Conservation (phyloP, 768 basidiomycete genomes). For the Phlebiopsis gigantea region DNA sequence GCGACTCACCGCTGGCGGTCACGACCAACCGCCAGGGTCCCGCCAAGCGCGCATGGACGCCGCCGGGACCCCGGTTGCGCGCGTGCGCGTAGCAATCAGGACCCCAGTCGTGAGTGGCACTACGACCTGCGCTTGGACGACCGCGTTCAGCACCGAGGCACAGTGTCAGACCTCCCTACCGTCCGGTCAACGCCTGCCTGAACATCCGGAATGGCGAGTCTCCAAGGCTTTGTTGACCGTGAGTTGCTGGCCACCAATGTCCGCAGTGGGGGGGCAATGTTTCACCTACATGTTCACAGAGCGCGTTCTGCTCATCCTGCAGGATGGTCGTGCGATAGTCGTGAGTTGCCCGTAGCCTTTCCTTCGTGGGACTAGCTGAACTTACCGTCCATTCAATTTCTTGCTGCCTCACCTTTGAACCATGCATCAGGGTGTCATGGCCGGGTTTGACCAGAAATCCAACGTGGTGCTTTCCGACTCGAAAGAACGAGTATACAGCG, state of each 20-base stretch:
- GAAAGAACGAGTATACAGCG: conserved; percentile 88
- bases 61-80: neutral
- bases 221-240: conserved; percentile 92
- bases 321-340: conserved; percentile 93
- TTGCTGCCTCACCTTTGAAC: neutral
- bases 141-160: neutral
- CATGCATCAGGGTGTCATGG: neutral
- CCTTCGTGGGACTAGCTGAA: neutral
- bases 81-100: neutral
- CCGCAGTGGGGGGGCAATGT: neutral
- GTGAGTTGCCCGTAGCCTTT: conserved; percentile 40
- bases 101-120: neutral
- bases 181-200: neutral
- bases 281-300: conserved; percentile 37
- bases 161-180: neutral
- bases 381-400: neutral
- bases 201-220: conserved; percentile 62
- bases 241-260: conserved; percentile 21
- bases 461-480: conserved; percentile 94
- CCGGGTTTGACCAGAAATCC: conserved; percentile 80
- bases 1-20: neutral
- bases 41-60: neutral
- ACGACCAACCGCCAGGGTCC: neutral
- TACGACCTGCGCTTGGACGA: neutral
- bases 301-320: conserved; percentile 88